These are phyloP conservation scores for Aspergillus quadrilineatus DNA, from an alignment of 2,329 filamentous ascomycete genomes.

Conservation along the genomic window DNA sequence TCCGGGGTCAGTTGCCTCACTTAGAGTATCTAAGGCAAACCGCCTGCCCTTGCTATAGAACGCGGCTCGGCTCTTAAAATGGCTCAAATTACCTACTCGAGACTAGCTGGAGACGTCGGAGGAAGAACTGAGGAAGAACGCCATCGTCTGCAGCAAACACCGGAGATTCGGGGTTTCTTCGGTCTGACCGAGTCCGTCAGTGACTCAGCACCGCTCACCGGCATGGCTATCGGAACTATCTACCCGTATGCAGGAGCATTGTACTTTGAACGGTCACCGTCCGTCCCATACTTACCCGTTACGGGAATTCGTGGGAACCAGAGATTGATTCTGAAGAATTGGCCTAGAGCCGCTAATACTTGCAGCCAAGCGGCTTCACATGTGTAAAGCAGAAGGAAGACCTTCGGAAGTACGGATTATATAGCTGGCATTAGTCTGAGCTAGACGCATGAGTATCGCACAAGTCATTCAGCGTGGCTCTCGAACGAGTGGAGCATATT, in stretches of 20 bases:
- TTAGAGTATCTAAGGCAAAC: background rate
- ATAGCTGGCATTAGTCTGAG: too few species aligned
- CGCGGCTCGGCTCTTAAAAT: background rate
- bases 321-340: too few species aligned
- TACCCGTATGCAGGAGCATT: too few species aligned
- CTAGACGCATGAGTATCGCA: background rate
- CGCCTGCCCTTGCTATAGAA: background rate
- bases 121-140: background rate
- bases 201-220: background rate
- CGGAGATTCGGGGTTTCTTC: conserved; percentile 1
- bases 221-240: background rate
- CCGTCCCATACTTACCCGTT: too few species aligned
- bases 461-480: background rate
- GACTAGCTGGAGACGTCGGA: background rate
- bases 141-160: background rate
- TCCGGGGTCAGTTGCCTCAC: background rate
- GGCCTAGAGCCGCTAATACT: too few species aligned
- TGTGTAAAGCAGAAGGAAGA: too few species aligned
- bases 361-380: too few species aligned
- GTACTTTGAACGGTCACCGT: too few species aligned
- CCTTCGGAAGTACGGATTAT: too few species aligned
- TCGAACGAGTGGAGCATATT: conserved; percentile 2
- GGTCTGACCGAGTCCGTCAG: background rate
- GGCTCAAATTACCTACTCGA: background rate
- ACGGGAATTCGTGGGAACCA: too few species aligned